Percentiles rank a stretch among this genome's conserved stretches.
Evolutionary conservation across 768 basidiomycete genomes (phyloP).

Genomic region (Collybia mongolica): DNA sequence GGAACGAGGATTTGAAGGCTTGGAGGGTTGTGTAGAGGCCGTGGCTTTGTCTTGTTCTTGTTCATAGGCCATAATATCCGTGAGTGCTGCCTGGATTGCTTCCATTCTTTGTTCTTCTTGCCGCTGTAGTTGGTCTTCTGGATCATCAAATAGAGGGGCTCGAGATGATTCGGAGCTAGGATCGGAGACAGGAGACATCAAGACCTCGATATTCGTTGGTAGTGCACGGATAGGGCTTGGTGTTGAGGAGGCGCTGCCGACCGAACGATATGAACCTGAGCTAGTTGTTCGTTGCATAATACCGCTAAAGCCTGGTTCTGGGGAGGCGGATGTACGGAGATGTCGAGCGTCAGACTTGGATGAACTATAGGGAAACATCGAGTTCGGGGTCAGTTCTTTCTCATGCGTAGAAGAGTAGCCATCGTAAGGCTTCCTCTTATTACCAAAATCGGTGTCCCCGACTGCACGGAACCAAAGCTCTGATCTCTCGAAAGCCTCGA

Average conservation of each 20-base stretch:
- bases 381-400: not conserved
- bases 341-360: conserved; percentile 11
- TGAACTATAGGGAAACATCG: conserved; percentile 5
- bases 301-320: conserved; percentile 35
- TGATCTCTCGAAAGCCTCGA: conserved; percentile 82
- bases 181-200: conserved; percentile 73
- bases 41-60: conserved; percentile 37
- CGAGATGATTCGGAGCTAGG: conserved; percentile 51
- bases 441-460: conserved; percentile 57
- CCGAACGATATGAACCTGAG: conserved; percentile 36
- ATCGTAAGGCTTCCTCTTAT: not conserved
- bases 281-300: conserved; percentile 39
- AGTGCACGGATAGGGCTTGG: conserved; percentile 22
- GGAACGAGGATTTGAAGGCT: not conserved
- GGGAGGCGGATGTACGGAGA: conserved; percentile 8
- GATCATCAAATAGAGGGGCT: conserved; percentile 80
- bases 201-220: conserved; percentile 70
- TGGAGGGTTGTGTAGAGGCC: conserved; percentile 5
- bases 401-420: conserved; percentile 4
- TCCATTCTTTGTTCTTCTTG: conserved; percentile 87
- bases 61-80: conserved; percentile 91
- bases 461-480: conserved; percentile 93
- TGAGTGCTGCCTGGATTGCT: conserved; percentile 94
- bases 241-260: conserved; percentile 19
- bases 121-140: conserved; percentile 67